Percentiles rank a stretch among this genome's conserved stretches.
Evolutionary conservation across 805 yeast species (phyloP).

Genomic region (Candida maltosa): DNA sequence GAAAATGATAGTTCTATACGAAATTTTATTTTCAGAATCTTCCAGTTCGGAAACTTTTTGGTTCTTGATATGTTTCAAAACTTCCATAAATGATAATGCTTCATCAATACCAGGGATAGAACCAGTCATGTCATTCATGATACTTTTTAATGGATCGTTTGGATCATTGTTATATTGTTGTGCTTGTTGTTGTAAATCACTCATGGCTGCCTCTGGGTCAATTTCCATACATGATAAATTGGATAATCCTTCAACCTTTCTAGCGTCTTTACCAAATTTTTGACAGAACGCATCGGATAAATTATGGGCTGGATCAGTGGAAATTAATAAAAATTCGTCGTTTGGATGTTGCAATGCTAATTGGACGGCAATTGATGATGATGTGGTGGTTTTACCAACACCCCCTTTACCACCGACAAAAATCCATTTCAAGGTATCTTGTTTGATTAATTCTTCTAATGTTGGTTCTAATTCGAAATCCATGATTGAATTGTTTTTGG

Average conservation of each 20-base stretch:
- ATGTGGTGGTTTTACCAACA: conserved; percentile 97
- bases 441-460: conserved; percentile 58
- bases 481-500: no score
- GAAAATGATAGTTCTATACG: conserved; percentile 85
- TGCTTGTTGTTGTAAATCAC: conserved; percentile 71
- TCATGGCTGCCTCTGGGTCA: conserved; percentile 91
- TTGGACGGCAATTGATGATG: conserved; percentile 93
- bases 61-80: conserved; percentile 89
- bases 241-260: conserved; percentile 82
- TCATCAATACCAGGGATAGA: conserved; percentile 98
- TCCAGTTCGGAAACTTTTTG: conserved; percentile 40
- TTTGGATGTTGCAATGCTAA: conserved; percentile 78
- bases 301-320: conserved; percentile 98
- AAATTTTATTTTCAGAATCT: conserved; percentile 17
- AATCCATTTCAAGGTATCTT: conserved; percentile 84
- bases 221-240: conserved; percentile 97
- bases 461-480: conserved; percentile 71
- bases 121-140: conserved; percentile 88
- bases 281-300: conserved; percentile 97
- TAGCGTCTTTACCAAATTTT: conserved; percentile 95
- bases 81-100: conserved; percentile 97
- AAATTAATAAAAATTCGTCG: conserved; percentile 82
- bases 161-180: conserved; percentile 53
- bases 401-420: conserved; percentile 99
- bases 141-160: conserved; percentile 61